These are phyloP conservation scores for Acanthamoeba lenticulata DNA, from an alignment of 208 protist species.

Conservation along the genomic window DNA sequence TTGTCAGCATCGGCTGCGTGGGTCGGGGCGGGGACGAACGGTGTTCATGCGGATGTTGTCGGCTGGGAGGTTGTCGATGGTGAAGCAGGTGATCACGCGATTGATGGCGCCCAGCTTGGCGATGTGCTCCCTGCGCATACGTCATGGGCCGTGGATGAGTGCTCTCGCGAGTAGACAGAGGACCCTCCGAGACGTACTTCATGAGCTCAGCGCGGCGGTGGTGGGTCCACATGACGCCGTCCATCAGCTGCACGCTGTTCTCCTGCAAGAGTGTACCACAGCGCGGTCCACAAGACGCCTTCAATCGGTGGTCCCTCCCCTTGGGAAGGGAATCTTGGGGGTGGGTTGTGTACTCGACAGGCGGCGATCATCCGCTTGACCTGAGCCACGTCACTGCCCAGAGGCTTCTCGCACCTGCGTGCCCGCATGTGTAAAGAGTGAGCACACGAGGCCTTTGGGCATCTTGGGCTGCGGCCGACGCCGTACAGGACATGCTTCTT, in stretches of 20 bases:
- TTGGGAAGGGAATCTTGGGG: no score
- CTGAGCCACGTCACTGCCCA: not conserved
- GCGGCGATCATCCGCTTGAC: slow-evolving; percentile 17
- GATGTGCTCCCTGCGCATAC: slow-evolving; percentile 9
- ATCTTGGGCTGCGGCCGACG: not conserved
- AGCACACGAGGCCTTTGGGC: not conserved
- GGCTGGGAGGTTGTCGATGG: not conserved
- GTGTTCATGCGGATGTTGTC: slow-evolving; percentile 41
- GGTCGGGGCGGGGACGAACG: not conserved
- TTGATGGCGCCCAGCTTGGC: slow-evolving; percentile 41
- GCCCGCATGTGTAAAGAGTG: not conserved
- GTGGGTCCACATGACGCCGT: slow-evolving; percentile 37
- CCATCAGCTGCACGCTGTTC: slow-evolving; percentile 50
- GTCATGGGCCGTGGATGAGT: no score
- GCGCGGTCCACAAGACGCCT: no score
- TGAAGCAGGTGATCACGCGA: not conserved
- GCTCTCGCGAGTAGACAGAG: no score
- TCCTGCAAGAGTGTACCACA: no score
- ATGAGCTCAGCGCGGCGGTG: not conserved
- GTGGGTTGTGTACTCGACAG: no score
- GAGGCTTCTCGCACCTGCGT: slow-evolving; percentile 26
- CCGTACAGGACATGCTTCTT: slow-evolving; percentile 46
- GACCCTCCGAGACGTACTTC: no score
- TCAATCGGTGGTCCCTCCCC: no score
- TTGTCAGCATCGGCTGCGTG: not conserved